Evolutionary conservation across 176 grass and related monocot species (phyloP).

Genomic region (Echinochloa phyllopogon): DNA sequence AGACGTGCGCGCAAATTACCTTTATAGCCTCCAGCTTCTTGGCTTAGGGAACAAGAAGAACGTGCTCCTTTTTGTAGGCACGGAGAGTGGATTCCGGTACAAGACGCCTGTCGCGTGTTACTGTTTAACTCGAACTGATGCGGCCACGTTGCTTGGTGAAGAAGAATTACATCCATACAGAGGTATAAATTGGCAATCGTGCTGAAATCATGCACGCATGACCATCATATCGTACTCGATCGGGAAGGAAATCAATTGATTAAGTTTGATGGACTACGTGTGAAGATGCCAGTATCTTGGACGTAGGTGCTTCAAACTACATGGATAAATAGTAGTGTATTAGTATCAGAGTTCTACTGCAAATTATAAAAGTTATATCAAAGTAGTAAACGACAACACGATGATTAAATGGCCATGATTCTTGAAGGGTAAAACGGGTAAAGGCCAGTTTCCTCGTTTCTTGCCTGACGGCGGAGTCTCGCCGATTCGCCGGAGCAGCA

Average conservation of each 20-base stretch:
- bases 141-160: not conserved
- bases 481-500: not conserved
- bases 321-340: too few relatives aligned
- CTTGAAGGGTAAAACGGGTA: conserved; percentile 21
- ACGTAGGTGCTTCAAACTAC: too few relatives aligned
- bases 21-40: conserved; percentile 50
- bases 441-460: not conserved
- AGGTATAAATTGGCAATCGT: not conserved
- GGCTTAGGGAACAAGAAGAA: conserved; percentile 58
- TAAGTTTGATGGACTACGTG: too few relatives aligned
- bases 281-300: too few relatives aligned
- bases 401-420: not conserved
- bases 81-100: not conserved
- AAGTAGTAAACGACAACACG: too few relatives aligned
- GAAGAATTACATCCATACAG: not conserved
- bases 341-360: too few relatives aligned
- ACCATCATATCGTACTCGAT: not conserved
- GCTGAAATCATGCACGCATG: not conserved
- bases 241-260: not conserved
- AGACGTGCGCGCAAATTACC: conserved; percentile 28
- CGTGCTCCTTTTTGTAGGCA: not conserved
- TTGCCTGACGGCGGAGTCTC: not conserved
- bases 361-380: too few relatives aligned
- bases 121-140: not conserved
- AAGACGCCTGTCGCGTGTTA: not conserved